These are phyloP conservation scores for Clarireedia hainanense DNA, from an alignment of 2,329 filamentous ascomycete genomes.

Conservation along the genomic window DNA sequence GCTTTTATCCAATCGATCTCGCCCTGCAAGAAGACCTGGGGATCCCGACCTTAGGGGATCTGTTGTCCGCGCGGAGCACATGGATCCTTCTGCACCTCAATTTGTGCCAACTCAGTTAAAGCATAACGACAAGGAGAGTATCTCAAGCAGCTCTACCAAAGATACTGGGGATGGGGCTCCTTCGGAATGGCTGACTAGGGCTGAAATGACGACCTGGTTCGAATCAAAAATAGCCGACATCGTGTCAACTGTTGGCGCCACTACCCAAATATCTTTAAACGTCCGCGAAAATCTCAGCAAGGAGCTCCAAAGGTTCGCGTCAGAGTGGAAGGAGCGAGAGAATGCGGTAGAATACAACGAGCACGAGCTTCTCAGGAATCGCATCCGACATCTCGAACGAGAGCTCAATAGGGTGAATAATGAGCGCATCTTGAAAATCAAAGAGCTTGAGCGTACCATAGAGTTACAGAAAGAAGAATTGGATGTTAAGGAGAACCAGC, in stretches of 20 bases:
- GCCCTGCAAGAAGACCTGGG: background rate
- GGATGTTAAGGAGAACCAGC: slow-evolving; percentile 4
- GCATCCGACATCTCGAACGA: background rate
- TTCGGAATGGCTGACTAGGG: background rate
- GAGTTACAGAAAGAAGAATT: slow-evolving; percentile 1
- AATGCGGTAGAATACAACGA: background rate
- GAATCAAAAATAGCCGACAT: background rate
- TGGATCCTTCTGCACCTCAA: background rate
- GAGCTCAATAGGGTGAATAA: background rate
- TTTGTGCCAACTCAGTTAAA: background rate
- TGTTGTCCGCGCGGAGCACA: background rate
- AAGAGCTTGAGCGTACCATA: slow-evolving; percentile 1
- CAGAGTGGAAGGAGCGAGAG: slow-evolving; percentile 1
- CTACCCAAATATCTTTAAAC: background rate
- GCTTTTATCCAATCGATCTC: background rate
- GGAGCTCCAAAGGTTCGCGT: background rate
- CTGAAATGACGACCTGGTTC: background rate
- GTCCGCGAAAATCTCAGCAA: background rate
- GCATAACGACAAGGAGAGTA: background rate
- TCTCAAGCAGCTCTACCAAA: background rate
- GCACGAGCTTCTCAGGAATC: background rate
- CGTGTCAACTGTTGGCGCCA: background rate
- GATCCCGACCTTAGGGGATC: slow-evolving; percentile 2
- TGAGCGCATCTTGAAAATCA: background rate
- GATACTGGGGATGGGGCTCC: background rate